Percentiles rank a stretch among this genome's conserved stretches.
These are phyloP conservation scores for Caloboletus firmus DNA, from an alignment of 1,284 basidiomycete genomes.

Conservation along the genomic window DNA sequence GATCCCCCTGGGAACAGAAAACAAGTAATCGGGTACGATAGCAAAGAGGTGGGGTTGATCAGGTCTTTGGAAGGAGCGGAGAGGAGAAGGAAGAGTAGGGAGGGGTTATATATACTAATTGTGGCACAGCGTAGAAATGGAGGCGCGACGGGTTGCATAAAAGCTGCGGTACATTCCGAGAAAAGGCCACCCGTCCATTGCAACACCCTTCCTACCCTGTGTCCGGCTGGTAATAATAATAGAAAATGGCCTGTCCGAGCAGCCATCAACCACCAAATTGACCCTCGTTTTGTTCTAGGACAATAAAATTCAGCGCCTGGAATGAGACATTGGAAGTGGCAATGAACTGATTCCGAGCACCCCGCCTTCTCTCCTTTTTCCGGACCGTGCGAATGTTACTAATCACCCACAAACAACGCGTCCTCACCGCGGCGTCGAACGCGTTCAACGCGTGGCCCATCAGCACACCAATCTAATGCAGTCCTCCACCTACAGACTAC, in stretches of 20 bases:
- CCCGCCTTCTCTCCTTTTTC: neutral
- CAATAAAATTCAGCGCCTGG: conserved; percentile 8
- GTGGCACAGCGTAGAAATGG: conserved; percentile 28
- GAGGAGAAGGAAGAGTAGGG: conserved; percentile 11
- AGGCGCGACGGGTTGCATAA: conserved; percentile 26
- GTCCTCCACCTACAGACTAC: conserved; percentile 32
- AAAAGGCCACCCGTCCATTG: conserved; percentile 11
- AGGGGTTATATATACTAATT: conserved; percentile 29
- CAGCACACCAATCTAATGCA: conserved; percentile 32
- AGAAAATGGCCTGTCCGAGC: neutral
- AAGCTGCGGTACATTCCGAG: conserved; percentile 35
- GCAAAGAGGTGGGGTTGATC: conserved; percentile 1
- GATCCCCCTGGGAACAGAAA: conserved; percentile 20
- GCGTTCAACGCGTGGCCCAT: conserved; percentile 15
- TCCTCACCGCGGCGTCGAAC: conserved; percentile 16
- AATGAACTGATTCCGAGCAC: conserved; percentile 14
- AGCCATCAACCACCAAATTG: conserved; percentile 1
- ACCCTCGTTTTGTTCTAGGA: conserved; percentile 3
- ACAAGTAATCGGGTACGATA: conserved; percentile 16
- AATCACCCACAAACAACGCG: conserved; percentile 21
- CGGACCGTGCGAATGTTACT: conserved; percentile 19
- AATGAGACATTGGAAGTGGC: conserved; percentile 10
- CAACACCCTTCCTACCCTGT: conserved; percentile 5
- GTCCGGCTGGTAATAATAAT: conserved; percentile 12
- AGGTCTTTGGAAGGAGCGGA: conserved; percentile 12